Evolutionary conservation across 495 filamentous ascomycete genomes (phyloP), one percentile per base, ranked within the genome.

Genomic region (Emericellopsis terricola): DNA sequence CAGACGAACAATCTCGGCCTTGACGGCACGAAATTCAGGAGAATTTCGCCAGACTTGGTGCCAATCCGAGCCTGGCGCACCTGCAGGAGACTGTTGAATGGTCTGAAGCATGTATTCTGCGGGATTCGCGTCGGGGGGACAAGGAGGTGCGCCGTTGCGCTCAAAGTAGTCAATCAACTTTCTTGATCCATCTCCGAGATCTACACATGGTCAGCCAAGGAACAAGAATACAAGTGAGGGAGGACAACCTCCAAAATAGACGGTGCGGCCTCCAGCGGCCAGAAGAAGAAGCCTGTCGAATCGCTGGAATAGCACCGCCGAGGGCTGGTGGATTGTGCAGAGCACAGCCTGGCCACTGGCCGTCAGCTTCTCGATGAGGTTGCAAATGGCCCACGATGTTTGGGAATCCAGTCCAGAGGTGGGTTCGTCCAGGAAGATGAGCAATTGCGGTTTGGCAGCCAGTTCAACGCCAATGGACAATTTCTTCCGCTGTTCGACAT

Each of bases 401-500:
- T 93, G 82, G 18, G 73, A 76, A 52, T 94, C 86, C 3, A 94
- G 68, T 34, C 86, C 86, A 33, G 72, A 79, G 3, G 80, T 85
- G 3, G 81, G 80, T 42, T 85, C 78, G 44, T 85, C 79, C 19
- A 85, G 52, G 50, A 85, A 85, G 38, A 85, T 65, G 3, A 83
- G 43, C 0, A 86, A 60, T 15, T 69, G 74, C 0, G 86, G 87
- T 46, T 85, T 85, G 4, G 86, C 83, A 3, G 81, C 86, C 1
- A 96, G 57, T 48, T 96, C 87, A 3, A 96, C 87, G 36, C 80
- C 86, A 37, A 96, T 94, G 2, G 86, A 94, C 2, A 93, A 41
- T 17, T 78, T 37, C 65, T 81, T 57, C 55, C 58, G 54, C 41
- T 71, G 47, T 41, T 70, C 65, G 0, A 70, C 61, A 4, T 42